phyloP scores from a whole-genome alignment of 2,329 filamentous ascomycete species.

The Colletotrichum sp. region DNA sequence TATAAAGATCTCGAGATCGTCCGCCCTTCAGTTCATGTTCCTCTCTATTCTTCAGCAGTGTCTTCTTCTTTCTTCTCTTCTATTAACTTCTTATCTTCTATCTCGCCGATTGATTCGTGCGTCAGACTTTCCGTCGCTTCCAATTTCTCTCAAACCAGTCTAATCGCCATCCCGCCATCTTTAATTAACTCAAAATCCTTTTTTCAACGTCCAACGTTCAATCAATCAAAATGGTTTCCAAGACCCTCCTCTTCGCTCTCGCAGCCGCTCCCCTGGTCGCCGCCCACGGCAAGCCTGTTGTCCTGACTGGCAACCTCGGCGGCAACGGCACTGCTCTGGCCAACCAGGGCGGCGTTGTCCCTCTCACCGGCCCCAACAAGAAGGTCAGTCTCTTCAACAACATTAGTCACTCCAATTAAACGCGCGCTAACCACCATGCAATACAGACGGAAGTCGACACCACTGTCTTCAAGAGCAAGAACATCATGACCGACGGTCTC shows the following conservation, averaged over 20 bases:
- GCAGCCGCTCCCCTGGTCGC: constrained; percentile 31
- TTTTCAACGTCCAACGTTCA: not conserved
- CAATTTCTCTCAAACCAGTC: not conserved
- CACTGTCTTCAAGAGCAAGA: constrained; percentile 44
- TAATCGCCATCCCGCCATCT: not conserved
- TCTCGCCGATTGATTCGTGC: constrained; percentile 19
- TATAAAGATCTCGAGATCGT: not conserved
- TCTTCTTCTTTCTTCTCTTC: not conserved
- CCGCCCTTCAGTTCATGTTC: not conserved
- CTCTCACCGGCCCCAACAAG: constrained; percentile 42
- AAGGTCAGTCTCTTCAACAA: constrained; percentile 20
- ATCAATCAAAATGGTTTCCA: constrained; percentile 21
- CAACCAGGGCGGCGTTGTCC: constrained; percentile 42
- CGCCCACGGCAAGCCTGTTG: constrained; percentile 32
- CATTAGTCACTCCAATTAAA: fast-evolving
- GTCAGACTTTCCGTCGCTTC: not conserved
- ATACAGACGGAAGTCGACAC: constrained; percentile 47
- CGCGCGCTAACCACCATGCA: not conserved
- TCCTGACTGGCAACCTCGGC: constrained; percentile 34
- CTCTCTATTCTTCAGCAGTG: not conserved
- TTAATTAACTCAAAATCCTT: not conserved
- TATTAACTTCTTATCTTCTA: not conserved
- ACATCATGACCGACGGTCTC: constrained; percentile 40
- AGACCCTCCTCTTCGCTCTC: constrained; percentile 25
- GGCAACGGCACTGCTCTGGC: constrained; percentile 44